Evolutionary conservation across 306 rosid genomes (phyloP).

Genomic region (Vigna trinervia): DNA sequence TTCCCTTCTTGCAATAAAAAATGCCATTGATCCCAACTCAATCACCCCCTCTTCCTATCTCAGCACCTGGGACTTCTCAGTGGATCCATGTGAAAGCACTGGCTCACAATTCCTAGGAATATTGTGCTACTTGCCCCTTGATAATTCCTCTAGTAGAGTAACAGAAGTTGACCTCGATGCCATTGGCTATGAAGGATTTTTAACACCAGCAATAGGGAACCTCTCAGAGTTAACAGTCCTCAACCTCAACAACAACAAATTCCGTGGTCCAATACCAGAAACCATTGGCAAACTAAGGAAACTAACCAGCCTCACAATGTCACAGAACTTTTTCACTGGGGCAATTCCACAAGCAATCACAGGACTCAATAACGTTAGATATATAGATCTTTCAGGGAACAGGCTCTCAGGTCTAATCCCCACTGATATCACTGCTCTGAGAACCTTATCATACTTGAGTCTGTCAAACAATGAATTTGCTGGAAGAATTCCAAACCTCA

Average conservation of each 20-base stretch:
- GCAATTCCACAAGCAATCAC: slow-evolving; percentile 40
- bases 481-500: slow-evolving; percentile 51
- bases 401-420: slow-evolving; percentile 52
- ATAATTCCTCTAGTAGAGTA: slow-evolving; percentile 54
- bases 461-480: slow-evolving; percentile 51
- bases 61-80: slow-evolving; percentile 51
- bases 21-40: slow-evolving; percentile 55
- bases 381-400: slow-evolving; percentile 50
- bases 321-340: slow-evolving; percentile 55
- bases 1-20: slow-evolving; percentile 46
- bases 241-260: slow-evolving; percentile 51
- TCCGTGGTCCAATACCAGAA: slow-evolving; percentile 53
- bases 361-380: slow-evolving; percentile 39
- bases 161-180: slow-evolving; percentile 56
- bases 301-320: slow-evolving; percentile 53
- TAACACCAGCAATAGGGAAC: slow-evolving; percentile 54
- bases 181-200: slow-evolving; percentile 57
- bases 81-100: slow-evolving; percentile 51
- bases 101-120: slow-evolving; percentile 60
- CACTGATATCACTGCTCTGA: slow-evolving; percentile 16
- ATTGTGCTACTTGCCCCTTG: slow-evolving; percentile 49
- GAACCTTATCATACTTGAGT: slow-evolving; percentile 53
- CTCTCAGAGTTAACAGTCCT: slow-evolving; percentile 51
- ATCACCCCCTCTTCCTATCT: slow-evolving; percentile 46
- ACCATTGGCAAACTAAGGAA: slow-evolving; percentile 47